A percentile compares a stretch with the other conserved stretches of the same genome.
These are phyloP conservation scores for Mimosa pudica DNA, from an alignment of 306 rosid genomes.

Conservation along the genomic window DNA sequence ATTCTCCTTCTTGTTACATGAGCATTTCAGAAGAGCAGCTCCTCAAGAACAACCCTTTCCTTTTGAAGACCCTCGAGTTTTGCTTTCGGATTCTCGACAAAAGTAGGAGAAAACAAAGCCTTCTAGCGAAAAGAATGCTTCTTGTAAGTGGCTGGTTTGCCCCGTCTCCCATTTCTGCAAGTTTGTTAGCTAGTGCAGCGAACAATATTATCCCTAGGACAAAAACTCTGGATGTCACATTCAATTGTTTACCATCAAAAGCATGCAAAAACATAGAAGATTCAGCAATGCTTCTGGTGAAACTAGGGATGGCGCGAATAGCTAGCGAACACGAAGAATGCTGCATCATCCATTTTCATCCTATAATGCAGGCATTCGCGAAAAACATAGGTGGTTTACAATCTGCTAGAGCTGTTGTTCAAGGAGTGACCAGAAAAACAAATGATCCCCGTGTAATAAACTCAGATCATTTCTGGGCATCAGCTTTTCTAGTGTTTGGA, in stretches of 20 bases:
- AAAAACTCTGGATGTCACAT: conserved; percentile 42
- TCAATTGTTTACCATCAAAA: conserved; percentile 57
- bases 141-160: conserved; percentile 82
- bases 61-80: conserved; percentile 66
- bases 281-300: conserved; percentile 66
- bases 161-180: conserved; percentile 61
- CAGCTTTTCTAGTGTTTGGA: conserved; percentile 88
- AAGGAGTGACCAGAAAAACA: conserved; percentile 58
- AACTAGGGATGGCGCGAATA: conserved; percentile 65
- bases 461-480: conserved; percentile 80
- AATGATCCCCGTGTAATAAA: conserved; percentile 48
- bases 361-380: conserved; percentile 64
- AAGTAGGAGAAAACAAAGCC: conserved; percentile 47
- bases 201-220: conserved; percentile 59
- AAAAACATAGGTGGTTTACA: conserved; percentile 67
- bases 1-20: conserved; percentile 48
- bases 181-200: conserved; percentile 59
- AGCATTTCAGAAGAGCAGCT: conserved; percentile 68
- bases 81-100: conserved; percentile 58
- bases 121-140: conserved; percentile 71
- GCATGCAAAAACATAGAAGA: conserved; percentile 80
- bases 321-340: conserved; percentile 55
- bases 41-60: conserved; percentile 70
- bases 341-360: conserved; percentile 82
- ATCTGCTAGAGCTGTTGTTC: conserved; percentile 67